Evolutionary conservation across 2,329 filamentous ascomycete genomes (phyloP).

Genomic region (Fusarium tjaetaba): DNA sequence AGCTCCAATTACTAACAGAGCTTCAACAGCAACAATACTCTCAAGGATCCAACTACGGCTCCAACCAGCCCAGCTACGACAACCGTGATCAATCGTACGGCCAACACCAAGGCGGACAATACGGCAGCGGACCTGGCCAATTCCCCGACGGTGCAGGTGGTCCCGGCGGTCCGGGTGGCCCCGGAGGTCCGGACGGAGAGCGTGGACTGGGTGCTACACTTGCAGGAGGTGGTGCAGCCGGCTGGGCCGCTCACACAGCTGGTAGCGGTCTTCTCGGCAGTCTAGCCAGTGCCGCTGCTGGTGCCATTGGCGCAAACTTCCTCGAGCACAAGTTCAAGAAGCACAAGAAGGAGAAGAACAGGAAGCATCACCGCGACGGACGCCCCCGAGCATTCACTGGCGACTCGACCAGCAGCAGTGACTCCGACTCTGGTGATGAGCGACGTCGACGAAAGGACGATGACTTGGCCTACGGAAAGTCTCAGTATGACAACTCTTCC

Average conservation of each 20-base stretch:
- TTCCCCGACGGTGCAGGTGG: constrained; percentile 15
- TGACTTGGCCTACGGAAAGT: constrained; percentile 24
- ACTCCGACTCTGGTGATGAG: constrained; percentile 38
- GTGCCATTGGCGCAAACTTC: constrained; percentile 61
- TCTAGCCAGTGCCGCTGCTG: constrained; percentile 58
- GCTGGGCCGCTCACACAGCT: constrained; percentile 60
- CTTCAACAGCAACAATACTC: constrained; percentile 26
- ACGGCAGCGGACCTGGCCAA: constrained; percentile 19
- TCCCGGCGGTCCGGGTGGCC: constrained; percentile 22
- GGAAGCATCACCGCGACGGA: constrained; percentile 36
- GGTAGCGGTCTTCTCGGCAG: constrained; percentile 61
- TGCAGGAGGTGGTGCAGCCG: constrained; percentile 59
- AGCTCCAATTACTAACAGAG: not conserved
- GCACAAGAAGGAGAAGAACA: constrained; percentile 44
- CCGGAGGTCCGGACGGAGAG: constrained; percentile 48
- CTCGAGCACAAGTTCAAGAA: constrained; percentile 53
- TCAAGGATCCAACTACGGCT: constrained; percentile 27
- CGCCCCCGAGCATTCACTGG: constrained; percentile 28
- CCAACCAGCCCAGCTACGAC: constrained; percentile 31
- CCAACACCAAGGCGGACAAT: constrained; percentile 36
- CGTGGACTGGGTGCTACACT: constrained; percentile 63
- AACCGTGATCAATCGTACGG: constrained; percentile 19
- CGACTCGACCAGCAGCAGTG: constrained; percentile 41
- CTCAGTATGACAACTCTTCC: constrained; percentile 13
- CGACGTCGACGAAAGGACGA: constrained; percentile 25